phyloP scores from a whole-genome alignment of 768 basidiomycete species.

The Mycena rebaudengoi region DNA sequence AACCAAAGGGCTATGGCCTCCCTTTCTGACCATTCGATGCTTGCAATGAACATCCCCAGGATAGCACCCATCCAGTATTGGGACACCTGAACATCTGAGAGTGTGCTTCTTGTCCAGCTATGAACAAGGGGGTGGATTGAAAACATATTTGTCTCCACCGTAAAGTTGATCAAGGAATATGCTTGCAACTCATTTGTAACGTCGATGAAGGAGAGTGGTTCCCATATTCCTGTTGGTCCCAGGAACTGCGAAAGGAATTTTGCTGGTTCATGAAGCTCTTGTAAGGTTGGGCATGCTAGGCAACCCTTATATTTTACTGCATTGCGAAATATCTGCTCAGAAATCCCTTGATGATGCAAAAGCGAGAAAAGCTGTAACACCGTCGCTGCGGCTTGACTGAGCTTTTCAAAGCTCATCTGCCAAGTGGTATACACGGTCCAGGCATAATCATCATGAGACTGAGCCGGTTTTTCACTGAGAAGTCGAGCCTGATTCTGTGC shows the following conservation, averaged over 20 bases:
- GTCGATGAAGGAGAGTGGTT: not conserved
- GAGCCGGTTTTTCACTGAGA: not conserved
- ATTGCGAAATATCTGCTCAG: conserved; percentile 4
- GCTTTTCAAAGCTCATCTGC: conserved; percentile 9
- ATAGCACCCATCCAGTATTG: not conserved
- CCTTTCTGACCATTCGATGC: not conserved
- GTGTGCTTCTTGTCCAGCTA: not conserved
- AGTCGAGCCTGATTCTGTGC: not conserved
- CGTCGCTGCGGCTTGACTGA: not conserved
- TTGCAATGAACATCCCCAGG: not conserved
- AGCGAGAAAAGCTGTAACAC: not conserved
- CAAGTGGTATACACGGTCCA: conserved; percentile 9
- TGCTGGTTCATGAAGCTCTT: not conserved
- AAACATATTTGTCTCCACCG: not conserved
- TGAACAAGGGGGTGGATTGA: conserved; percentile 14
- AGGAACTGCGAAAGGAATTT: conserved; percentile 6
- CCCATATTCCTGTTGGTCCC: not conserved
- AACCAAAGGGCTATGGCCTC: not conserved
- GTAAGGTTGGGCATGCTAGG: not conserved
- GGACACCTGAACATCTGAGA: not conserved
- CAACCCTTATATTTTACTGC: conserved; percentile 1
- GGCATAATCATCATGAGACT: conserved; percentile 3
- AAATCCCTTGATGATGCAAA: conserved; percentile 5
- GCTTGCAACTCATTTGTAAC: conserved; percentile 1
- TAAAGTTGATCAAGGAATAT: conserved; percentile 6